Evolutionary conservation across 352 stramenopile genomes (phyloP), one percentile per base, ranked within the genome.

Genomic region (Elongisporangium senticosum): DNA sequence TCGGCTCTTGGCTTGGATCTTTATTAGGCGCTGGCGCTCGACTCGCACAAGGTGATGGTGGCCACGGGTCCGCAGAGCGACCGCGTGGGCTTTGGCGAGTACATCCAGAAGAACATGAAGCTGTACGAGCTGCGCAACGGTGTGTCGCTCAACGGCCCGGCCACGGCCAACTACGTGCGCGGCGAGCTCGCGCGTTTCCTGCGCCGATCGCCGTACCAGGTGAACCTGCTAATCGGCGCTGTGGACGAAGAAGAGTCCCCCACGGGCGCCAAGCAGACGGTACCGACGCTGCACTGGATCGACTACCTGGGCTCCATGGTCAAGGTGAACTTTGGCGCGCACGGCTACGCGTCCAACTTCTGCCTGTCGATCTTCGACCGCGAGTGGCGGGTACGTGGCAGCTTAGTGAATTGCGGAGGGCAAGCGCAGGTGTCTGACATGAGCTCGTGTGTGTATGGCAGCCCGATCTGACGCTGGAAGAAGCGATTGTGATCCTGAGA

Each of bases 31-130:
- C 75, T 93, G 23, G 69, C 81, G 20, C 59, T 96, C 47, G 87
- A 96, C 59, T 68, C 77, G 21, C 83, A 93, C 77, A 96, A 96
- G 63, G 62, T 95, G 37, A 74, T 96, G 62, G 78, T 86, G 13
- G 84, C 73, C 39, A 83, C 77, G 4, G 87, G 87, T 7, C 85
- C 83, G 10, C 85, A 94, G 67, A 83, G 74, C 43, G 85, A 96
- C 61, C 87, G 87, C 57, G 64, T 96, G 15, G 80, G 74, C 47
- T 96, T 96, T 59, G 71, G 77, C 61, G 87, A 96, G 64, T 96
- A 95, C 68, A 70, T 96, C 26, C 85, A 95, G 67, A 96, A 96
- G 76, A 96, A 96, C 74, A 87, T 95, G 76, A 96, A 96, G 78
- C 79, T 96, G 6, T 95, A 96, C 62, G 84, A 96, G 63, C 70